A percentile compares a stretch with the other conserved stretches of the same genome.
Conservation (phyloP, 306 rosid genomes). For the Inga laurina region DNA sequence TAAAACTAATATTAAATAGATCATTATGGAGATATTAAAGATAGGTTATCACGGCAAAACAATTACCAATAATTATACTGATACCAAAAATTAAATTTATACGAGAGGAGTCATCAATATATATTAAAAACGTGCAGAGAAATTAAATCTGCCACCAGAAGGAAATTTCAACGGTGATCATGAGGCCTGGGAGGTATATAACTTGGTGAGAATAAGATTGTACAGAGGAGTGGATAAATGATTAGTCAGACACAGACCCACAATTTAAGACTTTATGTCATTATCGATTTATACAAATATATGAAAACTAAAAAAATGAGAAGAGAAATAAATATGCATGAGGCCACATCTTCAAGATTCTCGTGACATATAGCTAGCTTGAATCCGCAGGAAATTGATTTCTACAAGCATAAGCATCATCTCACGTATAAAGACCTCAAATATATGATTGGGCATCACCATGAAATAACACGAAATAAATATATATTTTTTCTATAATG, state of each 20-base stretch:
- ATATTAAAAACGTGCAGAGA: constrained; percentile 15
- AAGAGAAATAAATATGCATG: neutral
- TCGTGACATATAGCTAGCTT: constrained; percentile 66
- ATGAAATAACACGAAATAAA: constrained; percentile 24
- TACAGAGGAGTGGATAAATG: constrained; percentile 43
- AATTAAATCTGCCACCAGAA: constrained; percentile 39
- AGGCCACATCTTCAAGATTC: constrained; percentile 55
- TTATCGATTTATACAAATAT: constrained; percentile 41
- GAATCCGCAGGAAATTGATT: constrained; percentile 79
- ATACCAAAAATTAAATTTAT: neutral
- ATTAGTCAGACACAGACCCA: constrained; percentile 38
- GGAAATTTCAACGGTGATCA: constrained; percentile 39
- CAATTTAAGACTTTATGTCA: constrained; percentile 60
- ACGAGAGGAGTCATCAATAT: neutral
- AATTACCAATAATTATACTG: neutral
- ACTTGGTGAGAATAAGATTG: constrained; percentile 26
- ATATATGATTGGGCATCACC: constrained; percentile 51
- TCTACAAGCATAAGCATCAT: constrained; percentile 80
- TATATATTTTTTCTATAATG: neutral
- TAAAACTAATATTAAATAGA: too few species aligned
- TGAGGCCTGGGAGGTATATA: neutral
- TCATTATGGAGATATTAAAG: neutral
- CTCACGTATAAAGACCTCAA: constrained; percentile 39
- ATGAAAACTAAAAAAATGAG: constrained; percentile 18
- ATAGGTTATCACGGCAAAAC: neutral